Evolutionary conservation across 2,329 filamentous ascomycete genomes (phyloP), one percentile per base, ranked within the genome.

Genomic region (Pseudogymnoascus sp.): DNA sequence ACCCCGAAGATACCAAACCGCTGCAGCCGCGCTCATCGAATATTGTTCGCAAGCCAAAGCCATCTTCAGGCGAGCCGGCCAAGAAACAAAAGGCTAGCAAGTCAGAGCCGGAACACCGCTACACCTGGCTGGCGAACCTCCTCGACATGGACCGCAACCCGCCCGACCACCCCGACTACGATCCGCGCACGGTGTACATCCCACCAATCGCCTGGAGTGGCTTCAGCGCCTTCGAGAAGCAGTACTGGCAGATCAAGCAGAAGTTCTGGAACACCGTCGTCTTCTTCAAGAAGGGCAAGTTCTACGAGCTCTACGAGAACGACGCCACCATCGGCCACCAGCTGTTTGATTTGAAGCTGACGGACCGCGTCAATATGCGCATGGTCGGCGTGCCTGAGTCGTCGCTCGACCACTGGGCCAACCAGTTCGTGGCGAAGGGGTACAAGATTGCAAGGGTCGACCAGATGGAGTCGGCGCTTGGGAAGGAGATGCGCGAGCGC

Each of bases 271-370:
- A 97, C 68, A 97, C 92, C 0, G 88, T 99, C 52, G 93, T 99
- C 14, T 99, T 99, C 77, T 99, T 99, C 86, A 99, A 97, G 76
- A 99, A 99, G 80, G 94, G 94, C 71, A 99, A 99, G 71, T 99
- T 99, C 75, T 99, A 97, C 72, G 94, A 99, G 73, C 81, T 99
- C 0, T 99, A 97, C 71, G 94, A 99, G 74, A 96, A 97, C 65
- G 94, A 99, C 75, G 94, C 94, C 4, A 96, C 93, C 0, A 88
- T 97, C 62, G 94, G 94, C 4, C 92, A 99, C 72, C 94, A 97
- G 73, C 81, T 97, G 14, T 99, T 99, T 69, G 94, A 99, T 74
- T 82, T 99, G 63, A 99, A 99, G 77, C 87, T 99, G 72, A 99
- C 94, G 0, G 94, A 99, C 70, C 85, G 94, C 62, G 94, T 99